Base-by-base conservation (phyloP, 2,329 filamentous ascomycete species). In the Plectosphaerella plurivora region DNA sequence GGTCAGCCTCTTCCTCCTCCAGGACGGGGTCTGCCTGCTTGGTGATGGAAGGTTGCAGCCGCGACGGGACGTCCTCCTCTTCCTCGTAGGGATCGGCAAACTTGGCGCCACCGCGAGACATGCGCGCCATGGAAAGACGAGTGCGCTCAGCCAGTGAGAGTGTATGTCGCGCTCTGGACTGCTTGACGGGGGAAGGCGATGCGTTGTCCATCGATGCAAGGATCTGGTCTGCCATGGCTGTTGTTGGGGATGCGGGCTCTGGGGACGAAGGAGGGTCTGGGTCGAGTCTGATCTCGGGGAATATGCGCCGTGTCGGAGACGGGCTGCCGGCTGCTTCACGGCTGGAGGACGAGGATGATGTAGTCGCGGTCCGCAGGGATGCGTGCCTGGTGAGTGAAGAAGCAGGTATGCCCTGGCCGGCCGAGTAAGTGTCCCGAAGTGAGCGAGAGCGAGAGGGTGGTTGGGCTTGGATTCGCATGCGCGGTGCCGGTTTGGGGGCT, bases 71-170 rank as follows among this genome's bases (percentile, higher is more conserved):
- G 44, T 57, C 57, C 33, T 63, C 62, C 9, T 60, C 55, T 0
- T 71, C 63, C 16, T 61, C 57, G 12, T 60, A 57, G 2, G 58
- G 51, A 10, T 62, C 57, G 35, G 63, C 57, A 4, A 39, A 35
- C 9, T 25, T 47, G 16, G 50, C 36, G 59, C 62, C 50, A 18
- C 51, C 50, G 15, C 66, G 68, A 1, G 82, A 78, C 46, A 81
- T 73, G 3, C 84, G 76, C 1, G 86, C 83, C 84, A 96, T 93
- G 16, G 89, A 91, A 51, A 91, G 77, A 16, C 88, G 83, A 1
- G 92, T 95, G 47, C 91, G 86, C 63, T 95, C 91, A 4, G 87
- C 80, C 1, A 94, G 77, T 0, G 86, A 85, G 9, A 87, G 68
- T 0, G 76, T 78, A 49, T 82, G 81, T 0, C 81, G 74, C 0